phyloP scores from a whole-genome alignment of 163 green algal genomes.

The Chlamydomonas reinhardtii region DNA sequence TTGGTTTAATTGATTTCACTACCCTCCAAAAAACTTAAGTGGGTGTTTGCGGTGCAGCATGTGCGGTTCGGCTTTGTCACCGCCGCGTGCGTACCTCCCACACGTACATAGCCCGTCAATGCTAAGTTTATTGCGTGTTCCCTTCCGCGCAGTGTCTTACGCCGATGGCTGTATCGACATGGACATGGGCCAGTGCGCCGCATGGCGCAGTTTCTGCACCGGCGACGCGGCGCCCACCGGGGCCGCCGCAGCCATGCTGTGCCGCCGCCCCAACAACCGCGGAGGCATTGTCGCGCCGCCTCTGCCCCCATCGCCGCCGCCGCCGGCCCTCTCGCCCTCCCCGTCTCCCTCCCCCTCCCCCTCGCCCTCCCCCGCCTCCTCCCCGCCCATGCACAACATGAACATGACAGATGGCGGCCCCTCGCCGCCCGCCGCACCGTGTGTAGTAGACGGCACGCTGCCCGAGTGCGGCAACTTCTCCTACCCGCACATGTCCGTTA shows the following conservation, averaged over 20 bases:
- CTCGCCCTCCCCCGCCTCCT: no score
- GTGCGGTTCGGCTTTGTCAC: no score
- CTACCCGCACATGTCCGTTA: background rate
- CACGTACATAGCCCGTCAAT: no score
- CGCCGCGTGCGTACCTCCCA: no score
- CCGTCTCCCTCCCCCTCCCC: no score
- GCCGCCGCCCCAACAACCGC: background rate
- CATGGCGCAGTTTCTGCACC: background rate
- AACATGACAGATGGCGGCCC: background rate
- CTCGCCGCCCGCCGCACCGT: background rate
- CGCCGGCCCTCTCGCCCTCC: background rate
- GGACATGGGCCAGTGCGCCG: slow-evolving; percentile 25
- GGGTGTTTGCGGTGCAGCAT: no score
- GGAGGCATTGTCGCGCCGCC: background rate
- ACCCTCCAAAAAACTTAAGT: no score
- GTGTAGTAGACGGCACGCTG: background rate
- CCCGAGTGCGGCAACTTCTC: background rate
- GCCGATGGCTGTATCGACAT: slow-evolving; percentile 13
- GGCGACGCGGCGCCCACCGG: background rate
- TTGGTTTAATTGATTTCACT: no score
- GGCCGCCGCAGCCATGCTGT: background rate
- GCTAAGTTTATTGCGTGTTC: no score
- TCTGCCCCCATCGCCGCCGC: background rate
- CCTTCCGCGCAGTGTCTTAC: background rate
- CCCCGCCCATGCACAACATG: no score